Evolutionary conservation across 257 asterid species (phyloP).

Genomic region (Nyctanthes arbortristis): DNA sequence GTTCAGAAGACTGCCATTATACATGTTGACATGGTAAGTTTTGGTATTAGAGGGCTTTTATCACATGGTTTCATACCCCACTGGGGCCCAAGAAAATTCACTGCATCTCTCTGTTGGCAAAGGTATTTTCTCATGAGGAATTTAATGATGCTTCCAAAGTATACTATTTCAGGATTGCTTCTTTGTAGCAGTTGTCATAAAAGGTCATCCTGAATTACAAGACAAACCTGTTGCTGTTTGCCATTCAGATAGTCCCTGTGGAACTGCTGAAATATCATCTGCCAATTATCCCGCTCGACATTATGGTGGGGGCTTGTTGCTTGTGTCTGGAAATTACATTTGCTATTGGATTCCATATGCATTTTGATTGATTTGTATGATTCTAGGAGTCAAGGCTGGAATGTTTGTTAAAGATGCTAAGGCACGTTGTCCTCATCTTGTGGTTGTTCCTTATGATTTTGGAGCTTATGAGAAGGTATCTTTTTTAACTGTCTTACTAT

Average conservation of each 20-base stretch:
- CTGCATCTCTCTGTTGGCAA: neutral
- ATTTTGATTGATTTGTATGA: constrained; percentile 26
- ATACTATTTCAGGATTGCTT: constrained; percentile 73
- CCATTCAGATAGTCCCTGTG: constrained; percentile 90
- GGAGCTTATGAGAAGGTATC: constrained; percentile 94
- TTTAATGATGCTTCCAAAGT: constrained; percentile 14
- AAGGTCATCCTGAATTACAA: constrained; percentile 64
- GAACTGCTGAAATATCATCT: constrained; percentile 94
- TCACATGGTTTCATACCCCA: neutral
- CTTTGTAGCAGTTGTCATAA: constrained; percentile 87
- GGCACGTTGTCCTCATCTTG: constrained; percentile 86
- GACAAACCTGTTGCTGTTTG: constrained; percentile 91
- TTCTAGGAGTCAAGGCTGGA: constrained; percentile 88
- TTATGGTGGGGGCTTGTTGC: constrained; percentile 77
- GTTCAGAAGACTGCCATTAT: constrained; percentile 52
- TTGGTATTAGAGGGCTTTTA: constrained; percentile 10
- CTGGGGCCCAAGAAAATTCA: neutral
- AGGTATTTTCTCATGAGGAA: neutral
- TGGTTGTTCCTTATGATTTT: constrained; percentile 83
- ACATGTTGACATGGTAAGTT: constrained; percentile 85
- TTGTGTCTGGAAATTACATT: constrained; percentile 18
- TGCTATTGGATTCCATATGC: constrained; percentile 1
- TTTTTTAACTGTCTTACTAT: neutral
- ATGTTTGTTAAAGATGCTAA: constrained; percentile 96
- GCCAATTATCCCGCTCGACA: constrained; percentile 95